Percentiles rank a stretch among this genome's conserved stretches.
Evolutionary conservation across 257 asterid genomes (phyloP).

Genomic region (Solanum gandarillasii): DNA sequence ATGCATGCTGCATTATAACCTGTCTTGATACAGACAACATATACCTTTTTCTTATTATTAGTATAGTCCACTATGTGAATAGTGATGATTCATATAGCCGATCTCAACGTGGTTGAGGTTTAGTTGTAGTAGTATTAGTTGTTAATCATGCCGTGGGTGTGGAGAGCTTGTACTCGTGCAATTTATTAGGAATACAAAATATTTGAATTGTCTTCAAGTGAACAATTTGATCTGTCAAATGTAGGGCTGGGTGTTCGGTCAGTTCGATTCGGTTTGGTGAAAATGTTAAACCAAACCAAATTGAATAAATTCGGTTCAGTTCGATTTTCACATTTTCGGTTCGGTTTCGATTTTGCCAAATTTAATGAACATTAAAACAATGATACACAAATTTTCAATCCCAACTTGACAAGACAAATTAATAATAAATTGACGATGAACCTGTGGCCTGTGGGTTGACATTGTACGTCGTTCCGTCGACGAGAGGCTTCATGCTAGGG

Average conservation of each 20-base stretch:
- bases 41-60: neutral
- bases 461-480: too few species aligned
- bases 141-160: neutral
- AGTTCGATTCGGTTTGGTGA: rapidly evolving
- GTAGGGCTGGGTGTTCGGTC: neutral
- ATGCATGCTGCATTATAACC: neutral
- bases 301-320: too few species aligned
- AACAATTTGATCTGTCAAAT: neutral
- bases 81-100: neutral
- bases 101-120: neutral
- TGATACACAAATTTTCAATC: too few species aligned
- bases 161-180: neutral
- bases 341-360: too few species aligned
- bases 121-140: neutral
- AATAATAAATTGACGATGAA: too few species aligned
- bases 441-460: too few species aligned
- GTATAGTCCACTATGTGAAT: neutral
- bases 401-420: too few species aligned
- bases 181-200: neutral
- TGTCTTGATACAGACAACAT: neutral
- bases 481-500: too few species aligned
- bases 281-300: too few species aligned
- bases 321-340: neutral
- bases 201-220: neutral
- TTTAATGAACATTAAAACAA: too few species aligned